Percentiles rank a stretch among this genome's conserved stretches.
Evolutionary conservation across 1,284 basidiomycete species (phyloP).

Genomic region (Acaromyces ingoldii): DNA sequence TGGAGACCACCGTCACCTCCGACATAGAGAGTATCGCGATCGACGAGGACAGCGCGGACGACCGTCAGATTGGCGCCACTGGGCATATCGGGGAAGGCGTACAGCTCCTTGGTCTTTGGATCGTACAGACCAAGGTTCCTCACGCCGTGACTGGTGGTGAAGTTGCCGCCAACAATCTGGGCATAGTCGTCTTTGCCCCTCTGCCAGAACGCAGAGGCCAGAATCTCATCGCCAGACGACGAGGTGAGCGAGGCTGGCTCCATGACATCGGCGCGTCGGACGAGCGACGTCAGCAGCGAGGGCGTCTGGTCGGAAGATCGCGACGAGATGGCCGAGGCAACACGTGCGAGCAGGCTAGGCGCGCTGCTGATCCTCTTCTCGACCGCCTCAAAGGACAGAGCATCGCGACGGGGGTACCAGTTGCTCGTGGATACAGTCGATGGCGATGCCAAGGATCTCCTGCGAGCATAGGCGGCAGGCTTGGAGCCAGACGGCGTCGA

Average conservation of each 20-base stretch:
- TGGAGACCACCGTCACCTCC: conserved; percentile 44
- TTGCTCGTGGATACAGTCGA: no score
- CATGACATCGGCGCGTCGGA: conserved; percentile 27
- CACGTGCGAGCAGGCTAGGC: conserved; percentile 6
- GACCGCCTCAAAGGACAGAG: no score
- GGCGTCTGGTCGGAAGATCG: background rate
- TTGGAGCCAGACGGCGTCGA: background rate
- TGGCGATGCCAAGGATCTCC: background rate
- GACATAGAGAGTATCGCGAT: conserved; percentile 34
- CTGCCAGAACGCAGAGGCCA: conserved; percentile 83
- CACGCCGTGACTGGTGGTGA: conserved; percentile 60
- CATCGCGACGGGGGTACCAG: no score
- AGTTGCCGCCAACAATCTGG: conserved; percentile 83
- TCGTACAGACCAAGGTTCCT: conserved; percentile 73
- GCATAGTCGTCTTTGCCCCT: conserved; percentile 59
- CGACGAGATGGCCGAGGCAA: conserved; percentile 7
- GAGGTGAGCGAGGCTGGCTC: conserved; percentile 54
- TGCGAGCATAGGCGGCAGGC: background rate
- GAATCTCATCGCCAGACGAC: conserved; percentile 69
- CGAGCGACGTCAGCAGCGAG: conserved; percentile 11
- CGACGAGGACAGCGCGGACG: conserved; percentile 54
- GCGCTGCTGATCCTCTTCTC: no score
- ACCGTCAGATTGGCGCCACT: conserved; percentile 55
- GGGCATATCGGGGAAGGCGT: conserved; percentile 56
- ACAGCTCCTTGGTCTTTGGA: conserved; percentile 54